Base-by-base conservation (phyloP, 768 basidiomycete species). In the Hysterangium stoloniferum region DNA sequence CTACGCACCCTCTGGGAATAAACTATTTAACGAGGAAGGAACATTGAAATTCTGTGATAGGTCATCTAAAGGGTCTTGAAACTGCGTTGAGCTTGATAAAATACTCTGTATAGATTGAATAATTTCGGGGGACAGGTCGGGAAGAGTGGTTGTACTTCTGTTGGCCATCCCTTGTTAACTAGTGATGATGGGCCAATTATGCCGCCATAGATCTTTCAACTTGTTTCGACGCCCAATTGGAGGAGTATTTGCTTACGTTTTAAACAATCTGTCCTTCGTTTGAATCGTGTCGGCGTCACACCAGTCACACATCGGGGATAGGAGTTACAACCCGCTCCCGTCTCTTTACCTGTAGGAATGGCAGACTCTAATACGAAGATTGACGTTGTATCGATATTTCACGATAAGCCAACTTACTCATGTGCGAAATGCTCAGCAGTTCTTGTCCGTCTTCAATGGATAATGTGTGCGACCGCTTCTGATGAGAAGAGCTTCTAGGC, bases 1-100 rank as follows among this genome's bases (percentile, higher is more conserved):
- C 13, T 28, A 73, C 70, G 48, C 55, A 88, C 90, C 88, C 65
- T 90, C 75, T 1, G 89, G 89, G 59, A 93, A 89, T 57, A 85
- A 76, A 27, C 73, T 72, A 56, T 92, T 87, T 28, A 82, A 68
- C 12, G 59, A 64, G 19, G 55, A 47, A 20, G 59, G 40, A 9
- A 57, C 48, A 52, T 52, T 53, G 34, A 58, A 59, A 29, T 44
- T 53, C 41, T 48, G 45, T 29, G 48, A 49, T 9, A 55, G 48
- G 15, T 31, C 42, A 58, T 86, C 80, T 22, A 84, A 66, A 38
- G 76, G 74, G 61, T 84, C 82, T 13, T 65, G 61, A 36, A 73
- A 64, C 11, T 66, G 66, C 2, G 62, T 66, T 4, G 71, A 57
- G 28, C 80, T 60, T 47, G 85, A 76, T 3, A 90, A 71, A 43